Evolutionary conservation across 768 basidiomycete genomes (phyloP), one percentile per base, ranked within the genome.

Genomic region (Tylopilus plumbeoviolaceoides): DNA sequence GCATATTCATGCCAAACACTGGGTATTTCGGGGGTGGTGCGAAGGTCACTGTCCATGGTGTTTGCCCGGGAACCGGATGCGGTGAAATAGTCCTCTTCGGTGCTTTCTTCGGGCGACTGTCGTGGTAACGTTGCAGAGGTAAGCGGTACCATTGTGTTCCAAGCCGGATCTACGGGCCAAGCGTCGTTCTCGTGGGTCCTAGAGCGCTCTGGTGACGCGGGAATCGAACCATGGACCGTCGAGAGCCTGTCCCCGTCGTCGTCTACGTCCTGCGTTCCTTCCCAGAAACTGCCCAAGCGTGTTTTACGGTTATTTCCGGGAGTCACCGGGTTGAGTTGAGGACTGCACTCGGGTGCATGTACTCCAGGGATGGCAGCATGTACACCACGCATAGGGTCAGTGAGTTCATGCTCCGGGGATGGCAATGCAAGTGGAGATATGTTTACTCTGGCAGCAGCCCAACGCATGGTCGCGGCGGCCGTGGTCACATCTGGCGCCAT

Each of bases 381-480:
- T 20, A 86, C 78, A 31, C 83, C 82, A 35, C 89, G 83, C 83
- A 97, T 85, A 0, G 94, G 94, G 69, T 97, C 94, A 10, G 86
- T 86, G 23, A 95, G 79, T 64, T 97, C 94, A 59, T 89, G 85
- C 64, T 98, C 94, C 0, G 94, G 94, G 11, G 87, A 91, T 2
- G 94, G 93, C 1, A 95, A 77, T 0, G 90, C 85, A 23, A 98
- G 76, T 0, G 94, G 94, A 0, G 91, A 85, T 50, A 98, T 83
- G 59, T 90, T 83, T 10, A 91, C 84, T 21, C 87, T 78, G 10
- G 87, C 81, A 3, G 85, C 90, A n/a, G 91, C 91, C 79, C 84
- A 85, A 35, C 91, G 87, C 72, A 94, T 83, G 1, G 91, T 84
- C 0, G 91, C 91, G 1, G 89, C 90, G 3, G 85, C 75, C 0